Percentiles rank a stretch among this genome's conserved stretches.
Evolutionary conservation across 371 early-diverging fungal species (phyloP).

Genomic region (Rozella allomycis): DNA sequence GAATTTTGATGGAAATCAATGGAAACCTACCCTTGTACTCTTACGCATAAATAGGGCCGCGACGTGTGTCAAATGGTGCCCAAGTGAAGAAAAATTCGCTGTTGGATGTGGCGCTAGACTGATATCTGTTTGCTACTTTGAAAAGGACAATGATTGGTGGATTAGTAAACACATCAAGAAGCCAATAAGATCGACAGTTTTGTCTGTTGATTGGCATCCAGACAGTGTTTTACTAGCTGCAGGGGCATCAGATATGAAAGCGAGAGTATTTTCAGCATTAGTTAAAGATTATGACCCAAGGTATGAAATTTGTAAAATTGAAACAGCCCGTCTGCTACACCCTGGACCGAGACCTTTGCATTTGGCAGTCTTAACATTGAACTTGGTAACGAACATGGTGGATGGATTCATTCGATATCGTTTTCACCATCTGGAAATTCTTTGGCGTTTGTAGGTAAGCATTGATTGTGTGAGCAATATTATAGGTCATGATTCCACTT

Average conservation of each 20-base stretch:
- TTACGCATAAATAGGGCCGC: slow-evolving; percentile 90
- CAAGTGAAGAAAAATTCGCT: slow-evolving; percentile 90
- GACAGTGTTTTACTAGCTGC: slow-evolving; percentile 82
- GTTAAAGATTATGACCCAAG: slow-evolving; percentile 84
- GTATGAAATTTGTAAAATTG: slow-evolving; percentile 11
- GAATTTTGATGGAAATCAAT: slow-evolving; percentile 12
- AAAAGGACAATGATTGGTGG: slow-evolving; percentile 91
- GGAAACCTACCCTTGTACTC: slow-evolving; percentile 84
- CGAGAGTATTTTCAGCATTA: slow-evolving; percentile 81
- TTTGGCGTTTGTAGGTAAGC: slow-evolving; percentile 53
- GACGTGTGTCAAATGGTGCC: slow-evolving; percentile 85
- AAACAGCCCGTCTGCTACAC: slow-evolving; percentile 30
- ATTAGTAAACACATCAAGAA: slow-evolving; percentile 80
- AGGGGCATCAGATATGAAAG: slow-evolving; percentile 82
- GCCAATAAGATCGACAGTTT: slow-evolving; percentile 71
- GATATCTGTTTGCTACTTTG: slow-evolving; percentile 85
- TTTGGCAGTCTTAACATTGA: slow-evolving; percentile 84
- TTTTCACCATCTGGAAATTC: slow-evolving; percentile 78
- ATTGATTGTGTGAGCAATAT: background rate
- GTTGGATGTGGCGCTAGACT: slow-evolving; percentile 75
- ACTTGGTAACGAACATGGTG: slow-evolving; percentile 48
- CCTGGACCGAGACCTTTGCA: slow-evolving; percentile 39
- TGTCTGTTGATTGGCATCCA: slow-evolving; percentile 87
- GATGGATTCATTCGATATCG: slow-evolving; percentile 81
- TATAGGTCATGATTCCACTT: slow-evolving; percentile 54